Evolutionary conservation across 139 green algal species (phyloP), one percentile per base, ranked within the genome.

Genomic region (Asterochloris sp.): DNA sequence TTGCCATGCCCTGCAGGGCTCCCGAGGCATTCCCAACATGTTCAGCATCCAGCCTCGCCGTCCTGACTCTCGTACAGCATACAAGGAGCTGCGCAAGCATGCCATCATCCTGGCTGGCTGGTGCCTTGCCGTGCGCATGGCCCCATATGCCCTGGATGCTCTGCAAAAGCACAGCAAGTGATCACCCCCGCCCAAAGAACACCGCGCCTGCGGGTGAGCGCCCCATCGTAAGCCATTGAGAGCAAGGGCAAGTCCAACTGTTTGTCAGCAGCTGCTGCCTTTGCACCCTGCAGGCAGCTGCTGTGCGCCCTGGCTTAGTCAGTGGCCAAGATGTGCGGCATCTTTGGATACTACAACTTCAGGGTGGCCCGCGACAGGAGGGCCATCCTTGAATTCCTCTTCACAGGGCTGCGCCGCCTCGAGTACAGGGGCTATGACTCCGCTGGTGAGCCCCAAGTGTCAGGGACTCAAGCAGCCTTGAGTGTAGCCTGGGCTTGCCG

Each of bases 401-500:
- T 98, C 79, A 94, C 90, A 0, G 97, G 97, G 0, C 89, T 99
- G 28, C 88, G 91, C 76, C 87, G 97, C 24, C 90, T 99, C 13
- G 97, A 99, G 82, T 99, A 99, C 86, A 89, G 97, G 54, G 97
- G 97, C 61, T 99, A 99, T 69, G 97, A 99, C 85, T 98, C 94
- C 15, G 90, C 95, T 10, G 97, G 97, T 71, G 19, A 23, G 66
- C 66, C 66, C 8, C 66, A 8, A 23, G 66, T 23, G 19, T 26
- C 66, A 71, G 8, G 66, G 21, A 6, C 4, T 26, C 66, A 23
- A 23, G 17, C 4, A 71, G 66, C 66, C 9, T 71, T 71, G 66
- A 23, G 1, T 23, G 19, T 8, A 71, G 66, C 66, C 66, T 71
- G 19, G 66, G 19, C 66, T 71, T 23, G 66, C 66, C 4, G 66